These are phyloP conservation scores for Pseudogymnoascus pannorum DNA, from an alignment of 2,329 filamentous ascomycete species.

Conservation along the genomic window DNA sequence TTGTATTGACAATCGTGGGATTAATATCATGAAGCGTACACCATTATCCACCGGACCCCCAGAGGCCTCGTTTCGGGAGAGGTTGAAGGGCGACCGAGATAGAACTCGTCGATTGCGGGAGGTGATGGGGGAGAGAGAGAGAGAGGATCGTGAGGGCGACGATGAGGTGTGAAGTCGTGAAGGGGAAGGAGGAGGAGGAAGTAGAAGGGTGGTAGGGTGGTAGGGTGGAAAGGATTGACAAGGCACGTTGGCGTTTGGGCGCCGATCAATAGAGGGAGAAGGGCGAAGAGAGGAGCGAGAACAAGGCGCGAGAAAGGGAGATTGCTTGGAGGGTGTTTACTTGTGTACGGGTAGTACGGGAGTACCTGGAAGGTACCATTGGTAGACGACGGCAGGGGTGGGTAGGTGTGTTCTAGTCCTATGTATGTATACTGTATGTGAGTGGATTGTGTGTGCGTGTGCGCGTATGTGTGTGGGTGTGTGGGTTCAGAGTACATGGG, in stretches of 20 bases:
- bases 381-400: not conserved
- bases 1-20: not conserved
- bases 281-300: not conserved
- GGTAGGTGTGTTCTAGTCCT: not conserved
- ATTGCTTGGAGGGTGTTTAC: not conserved
- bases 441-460: not conserved
- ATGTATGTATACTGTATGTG: not conserved
- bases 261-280: not conserved
- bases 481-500: not conserved
- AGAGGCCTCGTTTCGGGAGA: not conserved
- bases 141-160: not conserved
- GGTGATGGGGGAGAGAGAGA: not conserved
- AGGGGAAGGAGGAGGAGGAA: not conserved
- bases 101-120: not conserved
- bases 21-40: conserved; percentile 5
- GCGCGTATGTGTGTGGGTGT: not conserved
- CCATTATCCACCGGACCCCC: conserved; percentile 2
- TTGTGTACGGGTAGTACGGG: not conserved
- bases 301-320: not conserved
- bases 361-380: not conserved
- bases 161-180: conserved; percentile 5
- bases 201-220: not conserved
- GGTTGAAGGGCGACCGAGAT: not conserved
- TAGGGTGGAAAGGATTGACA: not conserved
- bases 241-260: conserved; percentile 1